These are phyloP conservation scores for Solanum virginianum DNA, from an alignment of 257 asterid species.

Conservation along the genomic window DNA sequence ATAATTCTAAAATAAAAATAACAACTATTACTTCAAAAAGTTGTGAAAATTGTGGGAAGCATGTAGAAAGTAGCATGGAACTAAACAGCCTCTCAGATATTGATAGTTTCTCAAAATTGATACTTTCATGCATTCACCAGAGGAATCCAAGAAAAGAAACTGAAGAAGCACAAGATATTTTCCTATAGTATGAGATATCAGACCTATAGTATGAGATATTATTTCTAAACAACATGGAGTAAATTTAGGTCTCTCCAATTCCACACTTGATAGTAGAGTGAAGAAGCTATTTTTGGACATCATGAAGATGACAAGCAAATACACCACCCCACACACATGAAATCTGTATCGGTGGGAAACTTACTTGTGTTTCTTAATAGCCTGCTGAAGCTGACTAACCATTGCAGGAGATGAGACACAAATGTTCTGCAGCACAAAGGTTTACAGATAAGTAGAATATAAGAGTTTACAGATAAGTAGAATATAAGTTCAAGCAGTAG, in stretches of 20 bases:
- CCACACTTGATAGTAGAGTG: neutral
- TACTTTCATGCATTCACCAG: neutral
- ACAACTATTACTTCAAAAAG: neutral
- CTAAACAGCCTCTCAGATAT: neutral
- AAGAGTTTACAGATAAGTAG: neutral
- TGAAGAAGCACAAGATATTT: neutral
- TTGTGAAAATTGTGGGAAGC: neutral
- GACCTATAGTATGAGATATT: neutral
- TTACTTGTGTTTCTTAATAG: slow-evolving; percentile 64
- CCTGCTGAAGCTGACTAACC: slow-evolving; percentile 34
- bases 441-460: neutral
- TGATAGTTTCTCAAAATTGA: neutral
- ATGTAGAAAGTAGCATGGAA: neutral
- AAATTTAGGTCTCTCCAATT: neutral
- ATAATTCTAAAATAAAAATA: neutral
- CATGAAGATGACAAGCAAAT: neutral
- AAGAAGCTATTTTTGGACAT: neutral
- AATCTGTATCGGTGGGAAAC: slow-evolving; percentile 8
- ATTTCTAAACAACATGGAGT: neutral
- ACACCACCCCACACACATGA: neutral
- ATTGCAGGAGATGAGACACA: slow-evolving; percentile 42
- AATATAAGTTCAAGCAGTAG: neutral
- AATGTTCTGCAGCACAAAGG: slow-evolving; percentile 36
- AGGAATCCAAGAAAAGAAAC: neutral
- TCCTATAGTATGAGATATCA: neutral